Evolutionary conservation across 2,329 filamentous ascomycete genomes (phyloP).

Genomic region (Colletotrichum spinosum): DNA sequence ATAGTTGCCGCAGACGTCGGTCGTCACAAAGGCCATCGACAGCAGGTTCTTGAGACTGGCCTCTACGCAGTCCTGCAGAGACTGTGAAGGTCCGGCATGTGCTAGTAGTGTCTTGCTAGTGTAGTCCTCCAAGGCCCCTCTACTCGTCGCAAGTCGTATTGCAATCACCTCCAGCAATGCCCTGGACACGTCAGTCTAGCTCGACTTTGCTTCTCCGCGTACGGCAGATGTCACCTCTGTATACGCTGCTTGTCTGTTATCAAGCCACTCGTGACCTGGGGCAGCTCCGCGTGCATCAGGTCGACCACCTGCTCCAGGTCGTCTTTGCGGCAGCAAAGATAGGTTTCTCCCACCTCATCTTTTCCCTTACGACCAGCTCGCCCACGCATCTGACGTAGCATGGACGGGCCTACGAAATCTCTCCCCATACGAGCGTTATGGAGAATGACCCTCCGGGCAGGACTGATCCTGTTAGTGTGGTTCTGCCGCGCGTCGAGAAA

Average conservation of each 20-base stretch:
- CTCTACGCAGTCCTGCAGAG: constrained; percentile 66
- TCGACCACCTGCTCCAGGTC: constrained; percentile 78
- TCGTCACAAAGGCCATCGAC: constrained; percentile 64
- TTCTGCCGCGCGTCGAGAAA: neutral
- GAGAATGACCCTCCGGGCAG: constrained; percentile 78
- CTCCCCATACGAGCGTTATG: constrained; percentile 82
- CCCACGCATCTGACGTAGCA: constrained; percentile 85
- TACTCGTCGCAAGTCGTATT: constrained; percentile 74
- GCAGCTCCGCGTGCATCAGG: constrained; percentile 78
- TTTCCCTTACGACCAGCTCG: constrained; percentile 83
- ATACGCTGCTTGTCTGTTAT: constrained; percentile 75
- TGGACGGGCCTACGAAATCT: constrained; percentile 80
- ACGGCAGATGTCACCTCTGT: constrained; percentile 61
- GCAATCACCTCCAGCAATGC: constrained; percentile 79
- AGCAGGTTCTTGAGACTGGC: constrained; percentile 69
- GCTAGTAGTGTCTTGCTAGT: constrained; percentile 75
- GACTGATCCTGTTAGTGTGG: constrained; percentile 46
- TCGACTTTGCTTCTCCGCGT: neutral
- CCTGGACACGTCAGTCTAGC: constrained; percentile 50
- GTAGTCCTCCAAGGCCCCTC: constrained; percentile 74
- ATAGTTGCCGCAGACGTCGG: constrained; percentile 63
- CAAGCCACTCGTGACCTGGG: constrained; percentile 76
- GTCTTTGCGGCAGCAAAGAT: constrained; percentile 76
- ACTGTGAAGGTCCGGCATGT: constrained; percentile 62
- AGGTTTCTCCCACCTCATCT: constrained; percentile 81